Percentiles rank a stretch among this genome's conserved stretches.
phyloP scores from a whole-genome alignment of 1,284 basidiomycete genomes.

The Meripilus lineatus region DNA sequence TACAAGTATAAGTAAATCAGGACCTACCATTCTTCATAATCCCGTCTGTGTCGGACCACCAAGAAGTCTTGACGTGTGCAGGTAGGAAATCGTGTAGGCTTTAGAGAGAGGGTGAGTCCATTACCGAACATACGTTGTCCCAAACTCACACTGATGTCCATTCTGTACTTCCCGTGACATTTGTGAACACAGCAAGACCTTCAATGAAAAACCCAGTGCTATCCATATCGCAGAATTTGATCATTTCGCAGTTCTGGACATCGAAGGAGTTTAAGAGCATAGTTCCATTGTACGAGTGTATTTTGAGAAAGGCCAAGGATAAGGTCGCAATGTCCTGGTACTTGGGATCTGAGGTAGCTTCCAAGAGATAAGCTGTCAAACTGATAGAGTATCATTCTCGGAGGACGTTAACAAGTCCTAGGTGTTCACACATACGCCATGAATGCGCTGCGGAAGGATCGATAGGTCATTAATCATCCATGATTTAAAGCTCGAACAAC shows the following conservation, averaged over 20 bases:
- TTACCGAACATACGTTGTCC: not conserved
- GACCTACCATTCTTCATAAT: slow-evolving; percentile 2
- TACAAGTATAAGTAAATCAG: not conserved
- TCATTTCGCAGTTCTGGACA: not conserved
- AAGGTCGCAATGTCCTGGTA: slow-evolving; percentile 3
- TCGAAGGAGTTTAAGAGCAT: slow-evolving; percentile 4
- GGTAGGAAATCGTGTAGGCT: slow-evolving; percentile 2
- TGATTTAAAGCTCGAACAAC: not conserved
- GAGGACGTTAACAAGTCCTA: too few species aligned
- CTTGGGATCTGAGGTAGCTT: slow-evolving; percentile 1
- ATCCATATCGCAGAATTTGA: not conserved
- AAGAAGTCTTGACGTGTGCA: slow-evolving; percentile 1
- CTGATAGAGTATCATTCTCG: not conserved
- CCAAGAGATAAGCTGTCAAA: slow-evolving; percentile 7
- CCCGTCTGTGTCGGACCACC: slow-evolving; percentile 1
- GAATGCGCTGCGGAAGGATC: not conserved
- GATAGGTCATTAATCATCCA: not conserved
- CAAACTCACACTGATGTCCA: slow-evolving; percentile 3
- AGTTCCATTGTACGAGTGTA: slow-evolving; percentile 2
- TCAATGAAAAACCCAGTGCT: slow-evolving; percentile 5
- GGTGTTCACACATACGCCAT: not conserved
- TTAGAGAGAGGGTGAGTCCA: not conserved
- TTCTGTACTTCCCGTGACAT: slow-evolving; percentile 1
- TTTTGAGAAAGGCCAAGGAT: slow-evolving; percentile 2
- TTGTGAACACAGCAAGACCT: slow-evolving; percentile 6